Evolutionary conservation across 306 rosid genomes (phyloP).

Genomic region (Citrullus mucosospermus): DNA sequence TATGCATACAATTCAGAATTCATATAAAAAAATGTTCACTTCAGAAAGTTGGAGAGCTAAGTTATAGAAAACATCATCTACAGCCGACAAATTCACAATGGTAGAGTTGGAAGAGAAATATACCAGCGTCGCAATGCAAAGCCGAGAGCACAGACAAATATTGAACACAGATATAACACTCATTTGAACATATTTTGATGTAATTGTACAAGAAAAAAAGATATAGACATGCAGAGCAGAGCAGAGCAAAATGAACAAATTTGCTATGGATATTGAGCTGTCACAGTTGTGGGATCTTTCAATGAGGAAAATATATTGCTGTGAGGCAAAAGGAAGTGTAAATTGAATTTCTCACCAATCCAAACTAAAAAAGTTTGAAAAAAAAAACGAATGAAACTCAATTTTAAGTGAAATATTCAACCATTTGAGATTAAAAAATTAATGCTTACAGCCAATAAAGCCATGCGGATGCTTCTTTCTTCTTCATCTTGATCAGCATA

Average conservation of each 20-base stretch:
- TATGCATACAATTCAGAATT: not conserved
- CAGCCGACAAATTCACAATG: not conserved
- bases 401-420: not conserved
- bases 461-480: constrained; percentile 89
- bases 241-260: not conserved
- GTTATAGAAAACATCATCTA: not conserved
- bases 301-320: not conserved
- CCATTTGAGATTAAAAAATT: not conserved
- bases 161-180: not conserved
- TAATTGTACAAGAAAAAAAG: not conserved
- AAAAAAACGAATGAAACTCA: not conserved
- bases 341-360: not conserved
- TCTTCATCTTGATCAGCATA: constrained; percentile 96
- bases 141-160: not conserved
- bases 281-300: not conserved
- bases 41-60: not conserved
- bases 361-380: not conserved
- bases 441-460: constrained; percentile 89
- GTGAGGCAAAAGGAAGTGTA: not conserved
- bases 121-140: not conserved
- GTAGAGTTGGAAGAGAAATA: not conserved
- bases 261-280: not conserved
- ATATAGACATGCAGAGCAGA: not conserved
- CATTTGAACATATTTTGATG: not conserved
- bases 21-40: not conserved